A percentile compares a stretch with the other conserved stretches of the same genome.
Conservation (phyloP, 1,284 basidiomycete species). For the Boletellus deceptivus region DNA sequence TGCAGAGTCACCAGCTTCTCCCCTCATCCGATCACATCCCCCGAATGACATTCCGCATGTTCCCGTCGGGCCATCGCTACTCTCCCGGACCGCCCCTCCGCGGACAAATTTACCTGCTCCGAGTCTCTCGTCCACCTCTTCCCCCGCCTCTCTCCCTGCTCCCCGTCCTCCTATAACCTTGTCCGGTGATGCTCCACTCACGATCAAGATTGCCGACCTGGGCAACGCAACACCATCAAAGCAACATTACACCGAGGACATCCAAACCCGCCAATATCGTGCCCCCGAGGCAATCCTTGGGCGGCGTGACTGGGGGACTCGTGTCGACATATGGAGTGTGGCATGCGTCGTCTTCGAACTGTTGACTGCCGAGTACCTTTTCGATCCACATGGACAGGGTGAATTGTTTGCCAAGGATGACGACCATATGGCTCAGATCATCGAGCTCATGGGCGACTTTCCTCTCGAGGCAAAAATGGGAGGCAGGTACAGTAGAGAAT, state of each 20-base stretch:
- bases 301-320: constrained; percentile 80
- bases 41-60: constrained; percentile 20
- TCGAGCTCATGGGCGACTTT: constrained; percentile 82
- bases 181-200: constrained; percentile 48
- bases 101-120: constrained; percentile 31
- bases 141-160: constrained; percentile 26
- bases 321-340: constrained; percentile 87
- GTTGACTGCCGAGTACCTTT: constrained; percentile 83
- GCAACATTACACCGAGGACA: constrained; percentile 89
- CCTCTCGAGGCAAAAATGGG: constrained; percentile 72
- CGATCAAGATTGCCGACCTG: constrained; percentile 90
- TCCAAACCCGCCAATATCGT: constrained; percentile 92
- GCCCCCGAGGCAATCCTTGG: constrained; percentile 90
- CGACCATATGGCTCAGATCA: constrained; percentile 92
- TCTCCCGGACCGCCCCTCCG: constrained; percentile 64
- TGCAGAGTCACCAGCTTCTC: constrained; percentile 17
- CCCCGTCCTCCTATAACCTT: constrained; percentile 26
- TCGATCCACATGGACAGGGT: constrained; percentile 83
- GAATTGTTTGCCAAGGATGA: constrained; percentile 89
- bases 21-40: constrained; percentile 27
- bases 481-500: constrained; percentile 79
- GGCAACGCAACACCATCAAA: constrained; percentile 84
- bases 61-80: constrained; percentile 51
- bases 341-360: constrained; percentile 87
- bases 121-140: constrained; percentile 20